A percentile compares a stretch with the other conserved stretches of the same genome.
These are phyloP conservation scores for Arthrobotrys musiformis DNA, from an alignment of 2,329 filamentous ascomycete species.

Conservation along the genomic window DNA sequence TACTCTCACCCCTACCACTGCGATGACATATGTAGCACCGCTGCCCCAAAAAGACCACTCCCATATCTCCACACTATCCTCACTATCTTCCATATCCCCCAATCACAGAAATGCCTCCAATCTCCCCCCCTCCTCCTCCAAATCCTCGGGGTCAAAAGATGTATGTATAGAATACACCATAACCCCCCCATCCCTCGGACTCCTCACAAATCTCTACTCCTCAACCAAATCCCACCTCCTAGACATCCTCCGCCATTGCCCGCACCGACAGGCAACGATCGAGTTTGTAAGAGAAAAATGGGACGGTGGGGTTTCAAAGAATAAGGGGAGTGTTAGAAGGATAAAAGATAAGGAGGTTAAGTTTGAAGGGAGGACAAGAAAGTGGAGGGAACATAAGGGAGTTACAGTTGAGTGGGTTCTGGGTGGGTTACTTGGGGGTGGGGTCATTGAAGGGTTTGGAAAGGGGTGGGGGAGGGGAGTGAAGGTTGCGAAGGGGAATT, in stretches of 20 bases:
- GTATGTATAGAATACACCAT: conserved; percentile 35
- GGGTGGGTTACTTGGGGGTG: conserved; percentile 26
- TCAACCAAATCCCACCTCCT: conserved; percentile 35
- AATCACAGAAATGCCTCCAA: conserved; percentile 4
- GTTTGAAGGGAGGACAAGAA: conserved; percentile 53
- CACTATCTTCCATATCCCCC: conserved; percentile 42
- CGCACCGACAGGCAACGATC: conserved; percentile 42
- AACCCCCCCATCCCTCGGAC: conserved; percentile 45
- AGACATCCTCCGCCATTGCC: conserved; percentile 34
- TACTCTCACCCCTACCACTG: conserved; percentile 39
- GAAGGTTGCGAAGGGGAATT: conserved; percentile 36
- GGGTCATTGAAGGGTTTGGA: conserved; percentile 32
- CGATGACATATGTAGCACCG: conserved; percentile 16
- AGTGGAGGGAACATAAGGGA: conserved; percentile 47
- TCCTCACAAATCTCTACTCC: conserved; percentile 34
- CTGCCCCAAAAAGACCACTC: conserved; percentile 38
- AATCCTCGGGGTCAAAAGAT: background rate
- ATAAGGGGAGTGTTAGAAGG: conserved; percentile 13
- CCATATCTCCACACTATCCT: conserved; percentile 43
- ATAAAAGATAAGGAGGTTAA: conserved; percentile 17
- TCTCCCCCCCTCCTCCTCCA: background rate
- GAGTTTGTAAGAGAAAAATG: conserved; percentile 39
- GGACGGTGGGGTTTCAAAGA: conserved; percentile 54
- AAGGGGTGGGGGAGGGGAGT: conserved; percentile 34
- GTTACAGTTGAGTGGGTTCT: conserved; percentile 49